phyloP scores from a whole-genome alignment of 139 green algal genomes.

The Chlamydomonas asymmetrica region DNA sequence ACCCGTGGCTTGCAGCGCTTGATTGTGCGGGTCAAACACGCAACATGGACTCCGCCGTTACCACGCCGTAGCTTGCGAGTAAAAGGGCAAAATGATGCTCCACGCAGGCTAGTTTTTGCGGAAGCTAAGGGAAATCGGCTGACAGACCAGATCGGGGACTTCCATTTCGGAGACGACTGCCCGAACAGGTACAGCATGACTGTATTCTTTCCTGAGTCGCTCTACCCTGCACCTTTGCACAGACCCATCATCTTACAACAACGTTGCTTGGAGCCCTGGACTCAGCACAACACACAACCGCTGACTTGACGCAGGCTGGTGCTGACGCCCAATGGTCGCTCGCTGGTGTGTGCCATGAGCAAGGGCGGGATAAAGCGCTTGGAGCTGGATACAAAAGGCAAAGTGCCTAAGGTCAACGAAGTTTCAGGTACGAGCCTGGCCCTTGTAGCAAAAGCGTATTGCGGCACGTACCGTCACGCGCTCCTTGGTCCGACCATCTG shows the following conservation, averaged over 20 bases:
- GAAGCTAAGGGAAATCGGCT: slow-evolving; percentile 11
- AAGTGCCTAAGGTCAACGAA: slow-evolving; percentile 25
- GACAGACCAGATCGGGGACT: slow-evolving; percentile 41
- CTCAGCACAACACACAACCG: neutral
- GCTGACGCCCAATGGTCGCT: slow-evolving; percentile 18
- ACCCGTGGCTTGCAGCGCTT: no score
- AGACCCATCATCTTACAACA: neutral
- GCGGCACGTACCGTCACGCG: neutral
- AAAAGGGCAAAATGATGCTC: no score
- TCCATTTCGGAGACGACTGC: slow-evolving; percentile 33
- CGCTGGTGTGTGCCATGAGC: slow-evolving; percentile 37
- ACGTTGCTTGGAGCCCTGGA: neutral
- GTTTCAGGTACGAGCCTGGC: slow-evolving; percentile 10
- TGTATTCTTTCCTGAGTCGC: neutral
- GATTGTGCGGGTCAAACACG: no score
- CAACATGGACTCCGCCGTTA: no score
- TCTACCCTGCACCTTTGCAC: neutral
- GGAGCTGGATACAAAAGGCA: slow-evolving; percentile 25
- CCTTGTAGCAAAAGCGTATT: neutral
- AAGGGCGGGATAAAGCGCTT: slow-evolving; percentile 33
- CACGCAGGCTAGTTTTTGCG: slow-evolving; percentile 35
- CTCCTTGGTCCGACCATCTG: neutral
- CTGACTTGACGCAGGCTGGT: slow-evolving; percentile 3
- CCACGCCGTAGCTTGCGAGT: no score
- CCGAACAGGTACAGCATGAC: slow-evolving; percentile 32